A percentile compares a stretch with the other conserved stretches of the same genome.
phyloP scores from a whole-genome alignment of 129 eudicot species.

The Flaveria robusta region DNA sequence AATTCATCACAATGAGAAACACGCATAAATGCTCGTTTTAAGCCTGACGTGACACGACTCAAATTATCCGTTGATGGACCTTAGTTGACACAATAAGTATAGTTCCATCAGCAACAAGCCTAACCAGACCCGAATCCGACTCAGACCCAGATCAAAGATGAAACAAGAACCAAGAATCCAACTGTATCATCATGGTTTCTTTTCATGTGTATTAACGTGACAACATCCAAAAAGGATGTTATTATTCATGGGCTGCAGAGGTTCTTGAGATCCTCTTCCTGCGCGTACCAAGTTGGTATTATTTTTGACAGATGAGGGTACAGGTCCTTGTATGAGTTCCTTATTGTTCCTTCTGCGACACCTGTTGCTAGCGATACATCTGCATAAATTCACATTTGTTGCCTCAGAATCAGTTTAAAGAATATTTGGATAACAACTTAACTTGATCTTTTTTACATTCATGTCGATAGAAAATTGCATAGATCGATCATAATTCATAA shows the following conservation, averaged over 20 bases:
- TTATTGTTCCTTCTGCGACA: slow-evolving; percentile 77
- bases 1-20: background rate
- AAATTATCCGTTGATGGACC: background rate
- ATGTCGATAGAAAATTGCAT: background rate
- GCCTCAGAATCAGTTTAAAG: slow-evolving; percentile 1
- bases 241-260: slow-evolving; percentile 38
- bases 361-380: slow-evolving; percentile 62
- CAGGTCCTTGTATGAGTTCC: slow-evolving; percentile 62
- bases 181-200: background rate
- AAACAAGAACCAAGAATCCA: background rate
- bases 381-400: slow-evolving; percentile 27
- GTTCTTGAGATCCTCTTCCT: slow-evolving; percentile 62
- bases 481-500: background rate
- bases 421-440: slow-evolving; percentile 1
- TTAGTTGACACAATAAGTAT: background rate
- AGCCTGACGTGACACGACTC: background rate
- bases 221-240: background rate
- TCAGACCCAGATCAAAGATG: background rate
- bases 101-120: slow-evolving; percentile 2
- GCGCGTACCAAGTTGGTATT: slow-evolving; percentile 70
- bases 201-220: background rate
- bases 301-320: slow-evolving; percentile 62
- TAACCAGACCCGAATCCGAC: background rate
- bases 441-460: background rate
- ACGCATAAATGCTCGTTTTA: background rate